phyloP scores from a whole-genome alignment of 1,284 basidiomycete genomes.

The Ganoderma sinense region DNA sequence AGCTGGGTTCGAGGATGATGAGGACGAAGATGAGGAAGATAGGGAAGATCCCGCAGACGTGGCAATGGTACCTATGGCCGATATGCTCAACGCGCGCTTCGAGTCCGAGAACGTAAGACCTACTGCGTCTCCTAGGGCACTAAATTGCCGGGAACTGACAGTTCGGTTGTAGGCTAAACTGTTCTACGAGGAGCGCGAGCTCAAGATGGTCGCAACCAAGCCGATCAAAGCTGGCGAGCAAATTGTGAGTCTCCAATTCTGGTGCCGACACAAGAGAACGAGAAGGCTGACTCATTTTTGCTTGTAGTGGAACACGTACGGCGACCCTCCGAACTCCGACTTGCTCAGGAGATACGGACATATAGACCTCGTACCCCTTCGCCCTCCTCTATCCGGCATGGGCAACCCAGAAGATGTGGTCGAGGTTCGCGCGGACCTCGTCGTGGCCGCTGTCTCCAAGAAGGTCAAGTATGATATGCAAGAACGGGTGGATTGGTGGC shows the following conservation, averaged over 20 bases:
- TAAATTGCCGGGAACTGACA: not conserved
- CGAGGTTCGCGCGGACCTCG: conserved; percentile 84
- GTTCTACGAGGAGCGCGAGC: conserved; percentile 77
- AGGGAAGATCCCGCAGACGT: conserved; percentile 75
- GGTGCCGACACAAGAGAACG: conserved; percentile 15
- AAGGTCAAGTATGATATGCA: conserved; percentile 40
- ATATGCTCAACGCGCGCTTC: conserved; percentile 91
- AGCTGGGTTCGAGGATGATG: conserved; percentile 26
- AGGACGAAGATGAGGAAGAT: conserved; percentile 65
- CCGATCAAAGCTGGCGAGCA: conserved; percentile 84
- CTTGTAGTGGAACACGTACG: conserved; percentile 92
- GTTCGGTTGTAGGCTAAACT: conserved; percentile 74
- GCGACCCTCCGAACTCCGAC: conserved; percentile 94
- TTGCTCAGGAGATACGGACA: conserved; percentile 94
- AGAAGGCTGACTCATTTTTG: not conserved
- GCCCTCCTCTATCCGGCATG: conserved; percentile 41
- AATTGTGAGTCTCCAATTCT: conserved; percentile 77
- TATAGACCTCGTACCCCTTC: conserved; percentile 79
- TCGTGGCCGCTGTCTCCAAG: conserved; percentile 60
- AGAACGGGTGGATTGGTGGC: conserved; percentile 88
- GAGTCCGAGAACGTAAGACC: conserved; percentile 83
- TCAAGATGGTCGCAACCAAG: conserved; percentile 87
- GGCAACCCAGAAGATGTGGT: conserved; percentile 91
- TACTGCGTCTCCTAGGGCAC: not conserved
- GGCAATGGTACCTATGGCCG: conserved; percentile 97